Base-by-base conservation (phyloP, 306 rosid genomes). In the Sindora glabra region DNA sequence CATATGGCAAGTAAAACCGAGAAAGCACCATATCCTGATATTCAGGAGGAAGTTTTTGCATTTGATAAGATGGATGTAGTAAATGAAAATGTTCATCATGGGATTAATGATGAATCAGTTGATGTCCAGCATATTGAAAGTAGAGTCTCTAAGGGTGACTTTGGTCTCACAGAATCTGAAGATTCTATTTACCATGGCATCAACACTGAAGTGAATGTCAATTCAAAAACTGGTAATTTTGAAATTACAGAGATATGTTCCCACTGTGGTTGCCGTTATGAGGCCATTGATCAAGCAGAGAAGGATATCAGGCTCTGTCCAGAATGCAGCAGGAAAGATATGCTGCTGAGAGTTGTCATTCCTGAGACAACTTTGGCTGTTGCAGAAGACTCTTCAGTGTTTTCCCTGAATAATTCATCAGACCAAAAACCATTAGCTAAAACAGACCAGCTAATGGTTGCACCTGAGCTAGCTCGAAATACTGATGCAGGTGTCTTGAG, bases 11-110 rank as follows among this genome's bases (percentile, higher is more conserved):
- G 58, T 70, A 92, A 87, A 72, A 62, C 52, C 64, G 87, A 76
- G 66, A 79, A 75, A 62, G 62, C 48, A 42, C 69, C 77, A 56
- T 85, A 68, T 67, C 65, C 78, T 49, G 87, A 79, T 59, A 75
- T 62, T 58, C 81, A 75, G 17, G 94, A 88, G 50, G 96, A 85
- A 65, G 56, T 87, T 53, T 87, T 81, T 72, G 62, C 79, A 48
- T 88, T 88, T 61, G 96, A 88, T 69, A 85, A 79, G 77, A 77
- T 71, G 70, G 94, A 88, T 63, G 73, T 52, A 40, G 79, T 75
- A 49, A 53, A 84, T 64, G 79, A 69, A 74, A 72, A 65, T 27
- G 19, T 41, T 45, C 62, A 58, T 51, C 64, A 79, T 50, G 80
- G 52, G 56, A 34, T 56, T 44, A 48, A 70, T 41, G 64, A 45